Evolutionary conservation across 1,284 basidiomycete species (phyloP).

Genomic region (Marasmius tenuissimus): DNA sequence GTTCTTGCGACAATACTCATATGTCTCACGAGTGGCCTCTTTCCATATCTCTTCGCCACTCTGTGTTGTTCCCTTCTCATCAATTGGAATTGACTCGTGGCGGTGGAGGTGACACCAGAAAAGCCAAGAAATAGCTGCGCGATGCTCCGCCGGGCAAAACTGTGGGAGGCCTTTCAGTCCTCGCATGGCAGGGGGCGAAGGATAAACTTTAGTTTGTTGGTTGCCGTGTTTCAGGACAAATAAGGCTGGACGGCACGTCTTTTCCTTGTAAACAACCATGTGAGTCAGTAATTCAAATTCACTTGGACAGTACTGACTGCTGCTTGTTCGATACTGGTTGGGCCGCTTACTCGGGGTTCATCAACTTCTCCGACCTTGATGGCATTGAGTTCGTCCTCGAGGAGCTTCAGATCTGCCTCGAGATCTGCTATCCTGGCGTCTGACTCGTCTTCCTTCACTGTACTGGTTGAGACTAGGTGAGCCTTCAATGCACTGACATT

Average conservation of each 20-base stretch:
- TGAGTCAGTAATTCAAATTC: neutral
- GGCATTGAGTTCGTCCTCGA: neutral
- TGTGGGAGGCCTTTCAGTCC: no score
- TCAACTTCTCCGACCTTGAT: neutral
- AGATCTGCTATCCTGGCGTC: neutral
- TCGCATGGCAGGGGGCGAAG: no score
- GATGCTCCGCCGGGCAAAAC: no score
- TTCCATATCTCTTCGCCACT: no score
- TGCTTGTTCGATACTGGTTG: neutral
- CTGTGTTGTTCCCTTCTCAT: no score
- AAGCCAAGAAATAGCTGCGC: no score
- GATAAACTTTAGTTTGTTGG: slow-evolving; percentile 6
- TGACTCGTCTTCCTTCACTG: neutral
- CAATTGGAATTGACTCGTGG: no score
- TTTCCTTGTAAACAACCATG: neutral
- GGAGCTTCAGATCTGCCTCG: neutral
- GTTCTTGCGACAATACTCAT: slow-evolving; percentile 11
- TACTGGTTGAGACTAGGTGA: neutral
- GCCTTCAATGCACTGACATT: neutral
- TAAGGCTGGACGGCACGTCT: slow-evolving; percentile 8
- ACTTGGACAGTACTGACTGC: neutral
- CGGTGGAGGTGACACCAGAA: no score
- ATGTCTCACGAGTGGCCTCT: no score
- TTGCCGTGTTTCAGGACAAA: slow-evolving; percentile 10
- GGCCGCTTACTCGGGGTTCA: neutral